Evolutionary conservation across 768 basidiomycete species (phyloP), one percentile per base, ranked within the genome.

Genomic region (Pholiota conissans): DNA sequence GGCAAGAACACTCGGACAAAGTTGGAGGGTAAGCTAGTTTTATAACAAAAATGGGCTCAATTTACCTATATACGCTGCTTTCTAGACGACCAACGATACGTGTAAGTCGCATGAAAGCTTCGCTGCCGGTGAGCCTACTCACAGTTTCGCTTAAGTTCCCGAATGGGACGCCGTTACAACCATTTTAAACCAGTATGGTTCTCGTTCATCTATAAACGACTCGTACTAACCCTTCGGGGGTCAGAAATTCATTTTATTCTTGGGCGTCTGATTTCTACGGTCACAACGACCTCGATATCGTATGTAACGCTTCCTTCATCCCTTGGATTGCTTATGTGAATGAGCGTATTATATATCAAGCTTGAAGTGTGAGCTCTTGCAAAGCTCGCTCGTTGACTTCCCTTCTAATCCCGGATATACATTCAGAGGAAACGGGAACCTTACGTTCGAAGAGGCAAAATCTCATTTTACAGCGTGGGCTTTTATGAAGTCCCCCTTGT

Each of bases 401-500:
- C 49, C 34, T 49, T 50, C 49, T 32, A 29, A 34, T 27, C 26
- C 10, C 5, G 30, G 13, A 22, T 11, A 9, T 13, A 18, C 5
- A 50, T 11, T 49, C 64, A 87, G 85, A 24, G 87, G 87, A 20
- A 88, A 89, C 57, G 86, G 84, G 13, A 72, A 79, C 29, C 72
- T 88, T 45, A 80, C 82, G 0, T 79, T 76, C 63, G 85, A 89
- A 13, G 87, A 89, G 70, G 70, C 79, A 24, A 88, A 88, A 67
- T 77, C 85, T 2, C 87, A 89, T 65, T 89, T 88, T 66, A 88
- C 86, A 0, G 85, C 84, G 0, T 89, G 87, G 87, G 85, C 85
- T 32, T 69, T 89, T 28, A 80, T 87, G 82, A 89, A 87, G 65
- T 84, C 84, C 0, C 87, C 87, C 2, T 76, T 89, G 13, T 72